A percentile compares a stretch with the other conserved stretches of the same genome.
These are phyloP conservation scores for Haberlea rhodopensis DNA, from an alignment of 257 asterid species.

Conservation along the genomic window DNA sequence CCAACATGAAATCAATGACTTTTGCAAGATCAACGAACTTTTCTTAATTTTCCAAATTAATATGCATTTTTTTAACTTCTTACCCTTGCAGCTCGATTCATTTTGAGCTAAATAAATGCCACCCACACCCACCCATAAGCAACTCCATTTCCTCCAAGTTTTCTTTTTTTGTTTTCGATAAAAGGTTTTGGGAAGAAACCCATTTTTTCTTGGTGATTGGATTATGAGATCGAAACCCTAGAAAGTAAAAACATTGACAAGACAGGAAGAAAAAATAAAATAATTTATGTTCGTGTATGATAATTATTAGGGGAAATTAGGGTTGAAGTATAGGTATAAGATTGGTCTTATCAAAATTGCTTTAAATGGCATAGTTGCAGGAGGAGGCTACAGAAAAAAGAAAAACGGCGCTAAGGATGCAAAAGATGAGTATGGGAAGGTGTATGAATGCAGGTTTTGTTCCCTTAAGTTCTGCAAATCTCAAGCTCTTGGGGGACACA, in stretches of 20 bases:
- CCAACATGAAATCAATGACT: neutral
- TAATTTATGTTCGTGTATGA: too few species aligned
- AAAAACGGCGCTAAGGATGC: constrained; percentile 73
- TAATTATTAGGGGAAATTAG: neutral
- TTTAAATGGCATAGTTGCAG: constrained; percentile 41
- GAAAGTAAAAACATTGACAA: constrained; percentile 30
- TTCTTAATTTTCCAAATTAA: too few species aligned
- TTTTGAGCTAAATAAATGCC: neutral
- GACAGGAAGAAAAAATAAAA: constrained; percentile 23
- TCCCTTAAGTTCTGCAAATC: constrained; percentile 98
- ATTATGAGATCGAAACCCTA: constrained; percentile 44
- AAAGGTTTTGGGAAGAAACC: neutral
- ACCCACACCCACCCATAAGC: neutral
- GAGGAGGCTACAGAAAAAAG: constrained; percentile 58
- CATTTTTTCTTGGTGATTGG: constrained; percentile 23
- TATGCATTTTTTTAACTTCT: neutral
- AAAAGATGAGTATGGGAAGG: constrained; percentile 60
- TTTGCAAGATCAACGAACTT: too few species aligned
- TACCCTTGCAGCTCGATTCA: neutral
- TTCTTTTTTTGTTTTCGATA: neutral
- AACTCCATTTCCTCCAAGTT: neutral
- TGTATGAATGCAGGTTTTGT: constrained; percentile 96
- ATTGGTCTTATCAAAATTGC: constrained; percentile 52
- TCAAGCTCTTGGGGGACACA: constrained; percentile 99
- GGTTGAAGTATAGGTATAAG: constrained; percentile 24